Base-by-base conservation (phyloP, 495 filamentous ascomycete genomes). In the Parathielavia hyrcaniae region DNA sequence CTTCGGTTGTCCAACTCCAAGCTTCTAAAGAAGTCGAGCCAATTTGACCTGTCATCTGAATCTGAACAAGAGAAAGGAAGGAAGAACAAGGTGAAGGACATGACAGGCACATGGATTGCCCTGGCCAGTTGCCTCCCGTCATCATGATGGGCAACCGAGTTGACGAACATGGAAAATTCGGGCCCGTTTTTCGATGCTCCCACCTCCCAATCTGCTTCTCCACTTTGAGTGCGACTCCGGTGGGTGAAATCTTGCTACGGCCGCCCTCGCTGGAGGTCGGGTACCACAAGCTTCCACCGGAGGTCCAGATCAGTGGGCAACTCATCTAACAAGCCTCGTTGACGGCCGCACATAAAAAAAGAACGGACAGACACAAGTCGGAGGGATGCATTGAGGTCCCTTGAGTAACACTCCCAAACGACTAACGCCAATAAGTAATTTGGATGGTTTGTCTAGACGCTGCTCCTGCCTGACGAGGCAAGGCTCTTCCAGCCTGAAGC, bases 81-180 rank as follows among this genome's bases (percentile, higher is more conserved):
- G 4, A 45, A n/a, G 19, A 45, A 20, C 7, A 11, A 6, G 9
- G 23, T 16, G 20, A 5, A 11, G 44, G 20, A 26, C 14, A 4
- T 23, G 44, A 38, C 44, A 16, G 38, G 38, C 13, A 6, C 17
- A 45, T 45, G 41, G 11, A 53, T 30, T 22, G n/a, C n/a, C n/a
- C n/a, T n/a, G 23, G 50, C 36, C 50, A 53, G 36, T 41, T 52
- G 35, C 30, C 11, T 38, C 49, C 49, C 26, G 26, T 30, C 13
- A 26, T 43, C 40, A 19, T n/a, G 40, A 43, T 35, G n/a, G 19
- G 19, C 41, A 44, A 30, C 26, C 3, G 17, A 22, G 4, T 44
- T 19, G 16, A n/a, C n/a, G n/a, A 44, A 30, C 26, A 30, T 30
- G 3, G 26, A 30, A n/a, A 6, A 20, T 44, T 44, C 41, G 41